Evolutionary conservation across 805 yeast species (phyloP), one percentile per base, ranked within the genome.

Genomic region (Kazachstania viticola): DNA sequence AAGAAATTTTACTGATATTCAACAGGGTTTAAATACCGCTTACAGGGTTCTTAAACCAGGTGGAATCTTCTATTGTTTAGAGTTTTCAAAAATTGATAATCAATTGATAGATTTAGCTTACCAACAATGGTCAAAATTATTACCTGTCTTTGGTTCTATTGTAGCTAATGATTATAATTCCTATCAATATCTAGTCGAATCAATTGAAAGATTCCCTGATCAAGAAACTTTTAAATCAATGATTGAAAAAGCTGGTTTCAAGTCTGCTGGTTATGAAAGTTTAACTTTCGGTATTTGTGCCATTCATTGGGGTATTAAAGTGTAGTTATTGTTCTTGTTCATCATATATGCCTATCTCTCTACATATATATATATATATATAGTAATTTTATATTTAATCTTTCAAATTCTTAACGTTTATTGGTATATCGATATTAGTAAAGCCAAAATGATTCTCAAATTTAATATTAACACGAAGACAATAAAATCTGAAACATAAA

Each of bases 221-320:
- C 97, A 91, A 65, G 94, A 85, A 46, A 76, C 77, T 29, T 91
- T 91, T 61, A 83, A 87, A 39, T 60, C 64, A 13, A 88, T 91
- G 97, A 84, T 91, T 49, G 74, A 84, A 54, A 78, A 82, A 49
- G 97, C 97, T 6, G 98, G 98, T 1, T 91, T 91, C 56, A 93
- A 93, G 46, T 84, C 83, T 34, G 72, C 71, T 32, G 98, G 98
- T 33, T 91, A 87, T 56, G 97, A 91, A 62, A 81, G 81, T 58
- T 68, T 91, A 50, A 82, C 96, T 9, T 82, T 83, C 57, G 98
- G 98, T 38, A 79, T 85, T 34, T 94, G 97, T 33, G 88, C 95
- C 32, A 85, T 91, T 42, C 98, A 91, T 54, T 74, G 85, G 56
- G 98, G 97, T 47, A 82, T 91, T 34, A 91, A 91, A 61, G 66